A percentile compares a stretch with the other conserved stretches of the same genome.
Conservation (phyloP, 331 rosid genomes). For the Spiraea crenata region DNA sequence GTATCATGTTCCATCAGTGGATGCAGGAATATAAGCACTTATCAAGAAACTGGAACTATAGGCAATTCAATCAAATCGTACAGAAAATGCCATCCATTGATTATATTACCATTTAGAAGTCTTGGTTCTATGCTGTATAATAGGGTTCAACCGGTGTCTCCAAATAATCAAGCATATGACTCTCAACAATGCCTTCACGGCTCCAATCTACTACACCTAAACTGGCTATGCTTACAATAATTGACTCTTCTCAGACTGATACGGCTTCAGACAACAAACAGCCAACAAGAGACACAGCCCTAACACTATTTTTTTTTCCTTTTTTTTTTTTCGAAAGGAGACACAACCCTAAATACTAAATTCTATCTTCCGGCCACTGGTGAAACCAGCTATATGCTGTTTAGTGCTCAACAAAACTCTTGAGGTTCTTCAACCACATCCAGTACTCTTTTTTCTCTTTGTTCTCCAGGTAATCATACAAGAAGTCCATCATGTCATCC, state of each 20-base stretch:
- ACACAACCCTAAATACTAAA: neutral
- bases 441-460: slow-evolving; percentile 60
- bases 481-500: slow-evolving; percentile 47
- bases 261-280: slow-evolving; percentile 8
- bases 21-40: neutral
- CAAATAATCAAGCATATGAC: neutral
- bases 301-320: no score
- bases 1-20: no score
- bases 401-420: slow-evolving; percentile 60
- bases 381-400: neutral
- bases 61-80: no score
- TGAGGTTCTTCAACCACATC: slow-evolving; percentile 75
- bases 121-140: neutral
- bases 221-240: slow-evolving; percentile 1
- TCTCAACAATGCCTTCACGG: neutral
- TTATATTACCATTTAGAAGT: neutral
- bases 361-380: slow-evolving; percentile 9
- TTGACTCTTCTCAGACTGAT: neutral
- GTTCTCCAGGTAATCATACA: slow-evolving; percentile 59
- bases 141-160: neutral
- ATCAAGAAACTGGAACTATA: neutral
- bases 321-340: no score
- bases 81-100: neutral
- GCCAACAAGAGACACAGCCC: neutral
- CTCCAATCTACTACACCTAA: neutral